Percentiles rank a stretch among this genome's conserved stretches.
Conservation (phyloP, 1,284 basidiomycete genomes). For the Porodaedalea pini region DNA sequence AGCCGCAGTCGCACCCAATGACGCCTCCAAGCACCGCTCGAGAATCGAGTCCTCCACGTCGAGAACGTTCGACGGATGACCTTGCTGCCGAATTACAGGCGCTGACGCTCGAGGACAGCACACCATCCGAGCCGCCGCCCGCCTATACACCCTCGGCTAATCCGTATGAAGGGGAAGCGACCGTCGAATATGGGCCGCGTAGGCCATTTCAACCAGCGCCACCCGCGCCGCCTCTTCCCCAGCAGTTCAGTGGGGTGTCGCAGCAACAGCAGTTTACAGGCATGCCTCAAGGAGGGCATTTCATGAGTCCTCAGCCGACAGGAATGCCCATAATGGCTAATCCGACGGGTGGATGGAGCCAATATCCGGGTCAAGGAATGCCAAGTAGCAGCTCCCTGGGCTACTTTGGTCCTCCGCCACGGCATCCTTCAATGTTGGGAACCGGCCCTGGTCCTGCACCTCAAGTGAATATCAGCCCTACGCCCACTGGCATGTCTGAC, state of each 20-base stretch:
- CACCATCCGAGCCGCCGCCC: slow-evolving; percentile 52
- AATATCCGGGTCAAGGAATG: slow-evolving; percentile 8
- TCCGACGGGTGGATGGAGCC: slow-evolving; percentile 11
- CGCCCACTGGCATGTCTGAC: slow-evolving; percentile 36
- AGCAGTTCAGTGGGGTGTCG: slow-evolving; percentile 4
- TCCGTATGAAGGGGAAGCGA: slow-evolving; percentile 50
- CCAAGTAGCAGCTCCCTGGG: background rate
- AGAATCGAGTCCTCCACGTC: background rate
- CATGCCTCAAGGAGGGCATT: background rate
- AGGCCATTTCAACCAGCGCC: slow-evolving; percentile 56
- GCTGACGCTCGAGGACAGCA: slow-evolving; percentile 4
- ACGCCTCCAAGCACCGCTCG: background rate
- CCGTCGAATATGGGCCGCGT: slow-evolving; percentile 56
- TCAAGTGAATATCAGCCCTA: slow-evolving; percentile 20
- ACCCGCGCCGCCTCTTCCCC: slow-evolving; percentile 23
- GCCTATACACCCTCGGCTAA: slow-evolving; percentile 61
- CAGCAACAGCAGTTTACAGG: slow-evolving; percentile 9
- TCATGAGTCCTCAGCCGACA: slow-evolving; percentile 12
- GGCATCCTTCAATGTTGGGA: slow-evolving; percentile 15
- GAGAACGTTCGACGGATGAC: background rate
- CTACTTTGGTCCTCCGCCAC: slow-evolving; percentile 23
- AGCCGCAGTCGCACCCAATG: slow-evolving; percentile 1
- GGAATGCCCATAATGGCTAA: slow-evolving; percentile 4
- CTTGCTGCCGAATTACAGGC: slow-evolving; percentile 17
- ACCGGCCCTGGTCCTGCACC: slow-evolving; percentile 15